A percentile compares a stretch with the other conserved stretches of the same genome.
Evolutionary conservation across 2,329 filamentous ascomycete species (phyloP).

Genomic region (Ceratocystis cubensis): DNA sequence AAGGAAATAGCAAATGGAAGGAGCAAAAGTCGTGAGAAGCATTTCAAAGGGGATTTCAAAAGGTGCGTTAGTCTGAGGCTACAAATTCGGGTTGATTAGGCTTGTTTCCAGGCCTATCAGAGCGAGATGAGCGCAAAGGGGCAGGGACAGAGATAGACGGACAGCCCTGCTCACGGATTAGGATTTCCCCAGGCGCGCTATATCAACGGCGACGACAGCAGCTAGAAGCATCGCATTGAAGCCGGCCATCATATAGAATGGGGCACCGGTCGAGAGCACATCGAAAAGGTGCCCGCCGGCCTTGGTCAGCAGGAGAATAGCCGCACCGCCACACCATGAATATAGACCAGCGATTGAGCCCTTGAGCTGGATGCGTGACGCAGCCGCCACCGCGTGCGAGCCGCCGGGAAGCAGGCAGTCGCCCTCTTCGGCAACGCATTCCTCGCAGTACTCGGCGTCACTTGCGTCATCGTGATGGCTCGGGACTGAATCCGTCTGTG

Average conservation of each 20-base stretch:
- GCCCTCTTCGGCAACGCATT: conserved; percentile 18
- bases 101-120: too few relatives aligned
- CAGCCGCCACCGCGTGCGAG: conserved; percentile 27
- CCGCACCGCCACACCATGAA: conserved; percentile 76
- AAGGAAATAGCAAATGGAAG: neutral
- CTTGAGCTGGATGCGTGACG: conserved; percentile 54
- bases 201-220: conserved; percentile 40
- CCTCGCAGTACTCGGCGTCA: conserved; percentile 31
- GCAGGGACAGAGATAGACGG: neutral
- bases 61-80: too few relatives aligned
- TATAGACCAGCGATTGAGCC: conserved; percentile 93
- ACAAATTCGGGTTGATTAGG: too few relatives aligned
- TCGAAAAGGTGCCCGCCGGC: conserved; percentile 82
- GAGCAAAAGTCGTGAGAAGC: neutral
- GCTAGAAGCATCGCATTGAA: conserved; percentile 69
- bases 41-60: neutral
- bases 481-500: conserved; percentile 22
- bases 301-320: conserved; percentile 85
- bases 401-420: conserved; percentile 21
- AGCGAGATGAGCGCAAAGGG: too few relatives aligned
- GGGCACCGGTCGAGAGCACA: conserved; percentile 55
- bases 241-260: conserved; percentile 85
- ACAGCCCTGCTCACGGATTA: neutral
- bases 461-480: conserved; percentile 30
- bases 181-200: conserved; percentile 27